Evolutionary conservation across 805 yeast species (phyloP).

Genomic region (Barnettozyma vustinii): DNA sequence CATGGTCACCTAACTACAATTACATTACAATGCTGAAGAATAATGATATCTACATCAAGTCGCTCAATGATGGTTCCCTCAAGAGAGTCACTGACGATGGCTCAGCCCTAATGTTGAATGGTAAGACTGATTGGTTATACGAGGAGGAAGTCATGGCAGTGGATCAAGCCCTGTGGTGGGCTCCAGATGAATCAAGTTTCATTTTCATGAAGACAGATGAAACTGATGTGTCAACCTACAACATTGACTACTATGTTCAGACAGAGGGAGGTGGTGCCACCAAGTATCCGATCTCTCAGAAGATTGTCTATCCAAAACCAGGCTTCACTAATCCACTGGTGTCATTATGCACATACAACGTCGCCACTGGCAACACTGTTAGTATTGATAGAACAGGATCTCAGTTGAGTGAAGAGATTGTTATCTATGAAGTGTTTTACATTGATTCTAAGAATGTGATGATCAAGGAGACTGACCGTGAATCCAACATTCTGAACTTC

Average conservation of each 20-base stretch:
- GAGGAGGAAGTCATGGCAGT: constrained; percentile 81
- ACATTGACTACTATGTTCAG: constrained; percentile 70
- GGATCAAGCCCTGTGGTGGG: constrained; percentile 82
- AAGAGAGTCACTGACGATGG: constrained; percentile 62
- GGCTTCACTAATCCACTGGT: constrained; percentile 74
- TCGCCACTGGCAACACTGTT: constrained; percentile 26
- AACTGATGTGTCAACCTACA: constrained; percentile 60
- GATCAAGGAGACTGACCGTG: constrained; percentile 59
- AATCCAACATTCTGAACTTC: constrained; percentile 55
- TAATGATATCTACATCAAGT: constrained; percentile 58
- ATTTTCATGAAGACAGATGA: constrained; percentile 67
- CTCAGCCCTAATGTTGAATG: constrained; percentile 61
- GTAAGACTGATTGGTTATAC: constrained; percentile 91
- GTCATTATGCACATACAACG: constrained; percentile 41
- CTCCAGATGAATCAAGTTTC: constrained; percentile 61
- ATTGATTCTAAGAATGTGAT: constrained; percentile 45
- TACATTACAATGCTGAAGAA: constrained; percentile 59
- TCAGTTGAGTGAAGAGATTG: constrained; percentile 36
- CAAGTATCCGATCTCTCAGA: constrained; percentile 53
- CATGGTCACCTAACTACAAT: constrained; percentile 71
- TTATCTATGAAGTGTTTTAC: constrained; percentile 68
- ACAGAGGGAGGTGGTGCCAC: constrained; percentile 32
- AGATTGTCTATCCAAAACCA: constrained; percentile 76
- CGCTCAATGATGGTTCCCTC: constrained; percentile 26
- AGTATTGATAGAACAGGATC: constrained; percentile 25